Percentiles rank a stretch among this genome's conserved stretches.
These are phyloP conservation scores for Pseudogymnoascus sp. DNA, from an alignment of 2,329 filamentous ascomycete species.

Conservation along the genomic window DNA sequence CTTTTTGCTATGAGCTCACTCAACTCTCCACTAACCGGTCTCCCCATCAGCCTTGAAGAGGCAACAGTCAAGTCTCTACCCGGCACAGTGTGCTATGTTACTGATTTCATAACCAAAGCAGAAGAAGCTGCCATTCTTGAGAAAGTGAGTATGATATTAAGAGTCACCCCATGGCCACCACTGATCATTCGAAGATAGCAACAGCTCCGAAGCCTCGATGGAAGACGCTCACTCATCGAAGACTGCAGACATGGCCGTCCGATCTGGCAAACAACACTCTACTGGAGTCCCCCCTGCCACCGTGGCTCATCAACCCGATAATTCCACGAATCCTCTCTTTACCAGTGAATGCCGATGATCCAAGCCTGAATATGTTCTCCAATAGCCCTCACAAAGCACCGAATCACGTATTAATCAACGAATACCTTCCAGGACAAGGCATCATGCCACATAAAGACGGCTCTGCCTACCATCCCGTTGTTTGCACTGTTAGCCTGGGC, in stretches of 20 bases:
- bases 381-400: constrained; percentile 66
- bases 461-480: constrained; percentile 74
- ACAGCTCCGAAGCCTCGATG: constrained; percentile 68
- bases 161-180: not conserved
- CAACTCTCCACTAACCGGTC: constrained; percentile 14
- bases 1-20: constrained; percentile 10
- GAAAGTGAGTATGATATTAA: constrained; percentile 46
- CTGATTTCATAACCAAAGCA: constrained; percentile 69
- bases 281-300: constrained; percentile 64
- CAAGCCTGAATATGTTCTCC: constrained; percentile 42
- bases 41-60: constrained; percentile 45
- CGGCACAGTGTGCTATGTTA: constrained; percentile 70
- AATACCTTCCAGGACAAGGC: constrained; percentile 81
- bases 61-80: constrained; percentile 51
- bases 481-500: constrained; percentile 84
- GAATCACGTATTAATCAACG: constrained; percentile 91
- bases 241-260: constrained; percentile 86
- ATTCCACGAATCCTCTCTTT: constrained; percentile 53
- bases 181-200: constrained; percentile 37
- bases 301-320: constrained; percentile 67
- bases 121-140: constrained; percentile 66
- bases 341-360: constrained; percentile 29
- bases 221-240: constrained; percentile 80
- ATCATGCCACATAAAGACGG: constrained; percentile 98
- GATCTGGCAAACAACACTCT: constrained; percentile 73